These are phyloP conservation scores for Microthlaspi erraticum DNA, from an alignment of 345 rosid genomes.

Conservation along the genomic window DNA sequence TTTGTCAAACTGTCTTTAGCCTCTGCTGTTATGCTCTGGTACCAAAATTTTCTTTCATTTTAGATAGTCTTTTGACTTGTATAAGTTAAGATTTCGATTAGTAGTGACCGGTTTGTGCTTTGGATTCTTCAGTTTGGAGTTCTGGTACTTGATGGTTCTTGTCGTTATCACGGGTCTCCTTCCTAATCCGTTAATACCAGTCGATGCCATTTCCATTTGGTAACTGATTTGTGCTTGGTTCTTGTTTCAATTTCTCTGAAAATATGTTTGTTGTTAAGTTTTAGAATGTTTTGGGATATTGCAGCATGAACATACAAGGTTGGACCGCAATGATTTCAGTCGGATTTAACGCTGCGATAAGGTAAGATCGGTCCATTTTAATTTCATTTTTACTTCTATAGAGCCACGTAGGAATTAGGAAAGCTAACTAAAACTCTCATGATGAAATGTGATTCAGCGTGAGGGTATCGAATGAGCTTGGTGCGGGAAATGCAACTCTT, in stretches of 20 bases:
- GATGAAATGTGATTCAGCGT: conserved; percentile 53
- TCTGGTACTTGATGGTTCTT: conserved; percentile 88
- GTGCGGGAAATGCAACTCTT: conserved; percentile 66
- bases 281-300: conserved; percentile 12
- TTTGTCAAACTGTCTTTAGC: conserved; percentile 89
- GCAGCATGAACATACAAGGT: conserved; percentile 90
- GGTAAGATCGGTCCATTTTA: conserved; percentile 55
- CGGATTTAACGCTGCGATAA: conserved; percentile 92
- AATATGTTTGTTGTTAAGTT: neutral
- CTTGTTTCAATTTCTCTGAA: neutral
- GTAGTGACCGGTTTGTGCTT: neutral
- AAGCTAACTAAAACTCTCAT: neutral
- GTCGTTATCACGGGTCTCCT: conserved; percentile 80
- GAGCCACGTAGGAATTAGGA: conserved; percentile 4
- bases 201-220: conserved; percentile 95
- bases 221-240: conserved; percentile 28
- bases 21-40: conserved; percentile 95
- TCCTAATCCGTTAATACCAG: conserved; percentile 74
- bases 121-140: conserved; percentile 74
- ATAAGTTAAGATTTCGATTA: too few species aligned
- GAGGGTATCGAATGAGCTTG: conserved; percentile 92
- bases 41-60: conserved; percentile 9
- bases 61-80: too few species aligned
- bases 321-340: conserved; percentile 92
- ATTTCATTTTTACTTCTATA: neutral